phyloP scores from a whole-genome alignment of 2,329 filamentous ascomycete genomes.

The Ceratocystis destructans region DNA sequence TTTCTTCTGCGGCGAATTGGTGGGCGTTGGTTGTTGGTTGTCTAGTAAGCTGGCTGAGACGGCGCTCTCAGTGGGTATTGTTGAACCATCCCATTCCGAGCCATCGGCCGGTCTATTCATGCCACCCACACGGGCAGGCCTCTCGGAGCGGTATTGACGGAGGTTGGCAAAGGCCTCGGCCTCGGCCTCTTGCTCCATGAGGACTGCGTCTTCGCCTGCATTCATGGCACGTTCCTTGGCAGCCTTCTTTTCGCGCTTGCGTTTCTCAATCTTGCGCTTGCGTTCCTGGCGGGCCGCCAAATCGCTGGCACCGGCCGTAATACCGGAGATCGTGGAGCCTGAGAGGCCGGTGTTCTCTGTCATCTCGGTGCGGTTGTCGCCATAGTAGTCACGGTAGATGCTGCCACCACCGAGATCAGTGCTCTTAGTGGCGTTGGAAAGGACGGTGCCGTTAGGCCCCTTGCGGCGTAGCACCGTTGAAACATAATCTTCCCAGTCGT shows the following conservation, averaged over 20 bases:
- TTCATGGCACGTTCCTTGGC: slow-evolving; percentile 27
- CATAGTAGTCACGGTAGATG: slow-evolving; percentile 60
- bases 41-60: slow-evolving; percentile 46
- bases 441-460: slow-evolving; percentile 74
- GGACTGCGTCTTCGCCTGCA: slow-evolving; percentile 42
- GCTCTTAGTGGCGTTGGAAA: slow-evolving; percentile 67
- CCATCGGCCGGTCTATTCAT: slow-evolving; percentile 73
- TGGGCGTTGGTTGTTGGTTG: slow-evolving; percentile 44
- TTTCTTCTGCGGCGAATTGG: slow-evolving; percentile 38
- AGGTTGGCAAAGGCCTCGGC: slow-evolving; percentile 54
- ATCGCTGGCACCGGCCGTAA: slow-evolving; percentile 45
- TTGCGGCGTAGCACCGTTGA: slow-evolving; percentile 78
- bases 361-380: slow-evolving; percentile 34
- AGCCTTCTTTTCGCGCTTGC: slow-evolving; percentile 30
- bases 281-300: slow-evolving; percentile 42
- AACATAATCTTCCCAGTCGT: slow-evolving; percentile 98
- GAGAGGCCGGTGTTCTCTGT: slow-evolving; percentile 36
- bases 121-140: slow-evolving; percentile 72
- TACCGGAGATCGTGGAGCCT: slow-evolving; percentile 27
- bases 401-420: slow-evolving; percentile 81
- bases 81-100: slow-evolving; percentile 62
- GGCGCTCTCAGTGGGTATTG: slow-evolving; percentile 52
- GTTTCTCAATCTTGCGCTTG: slow-evolving; percentile 39
- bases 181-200: slow-evolving; percentile 52
- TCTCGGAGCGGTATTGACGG: slow-evolving; percentile 73